These are phyloP conservation scores for Thermoascus crustaceus DNA, from an alignment of 2,329 filamentous ascomycete species.

Conservation along the genomic window DNA sequence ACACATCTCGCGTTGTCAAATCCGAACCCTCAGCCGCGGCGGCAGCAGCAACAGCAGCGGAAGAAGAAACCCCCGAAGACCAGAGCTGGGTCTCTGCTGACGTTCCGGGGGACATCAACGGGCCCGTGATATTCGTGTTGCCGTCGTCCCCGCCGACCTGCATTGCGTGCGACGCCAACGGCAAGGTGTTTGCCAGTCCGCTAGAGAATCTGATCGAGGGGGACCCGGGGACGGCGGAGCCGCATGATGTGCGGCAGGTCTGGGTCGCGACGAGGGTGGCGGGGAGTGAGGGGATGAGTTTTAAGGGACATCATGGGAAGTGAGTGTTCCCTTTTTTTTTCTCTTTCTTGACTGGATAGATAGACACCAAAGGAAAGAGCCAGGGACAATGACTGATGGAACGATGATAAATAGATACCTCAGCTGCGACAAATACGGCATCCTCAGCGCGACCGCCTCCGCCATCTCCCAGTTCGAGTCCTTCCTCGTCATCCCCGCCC, in stretches of 20 bases:
- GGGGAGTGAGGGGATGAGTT: slow-evolving; percentile 71
- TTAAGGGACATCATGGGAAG: slow-evolving; percentile 87
- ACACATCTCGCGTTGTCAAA: slow-evolving; percentile 27
- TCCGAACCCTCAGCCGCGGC: slow-evolving; percentile 12
- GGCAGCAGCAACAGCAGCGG: slow-evolving; percentile 21
- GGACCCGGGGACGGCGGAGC: slow-evolving; percentile 77
- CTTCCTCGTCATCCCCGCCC: slow-evolving; percentile 56
- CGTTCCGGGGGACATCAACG: slow-evolving; percentile 61
- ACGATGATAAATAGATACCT: slow-evolving; percentile 62
- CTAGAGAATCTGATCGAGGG: slow-evolving; percentile 85
- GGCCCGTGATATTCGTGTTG: slow-evolving; percentile 75
- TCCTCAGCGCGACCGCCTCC: slow-evolving; percentile 66
- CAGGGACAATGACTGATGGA: too few relatives aligned
- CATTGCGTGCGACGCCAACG: slow-evolving; percentile 76
- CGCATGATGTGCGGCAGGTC: slow-evolving; percentile 90
- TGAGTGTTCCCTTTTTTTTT: slow-evolving; percentile 28
- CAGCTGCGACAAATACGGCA: slow-evolving; percentile 73
- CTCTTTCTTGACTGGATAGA: too few relatives aligned
- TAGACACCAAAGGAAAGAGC: too few relatives aligned
- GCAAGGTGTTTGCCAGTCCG: slow-evolving; percentile 72
- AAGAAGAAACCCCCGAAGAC: slow-evolving; percentile 48
- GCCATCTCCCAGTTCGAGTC: slow-evolving; percentile 79
- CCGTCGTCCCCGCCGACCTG: slow-evolving; percentile 65
- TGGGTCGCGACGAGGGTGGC: slow-evolving; percentile 82
- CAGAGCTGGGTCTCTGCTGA: slow-evolving; percentile 92